Percentiles rank a stretch among this genome's conserved stretches.
phyloP scores from a whole-genome alignment of 2,329 filamentous ascomycete species.

The Trichoderma endophyticum region DNA sequence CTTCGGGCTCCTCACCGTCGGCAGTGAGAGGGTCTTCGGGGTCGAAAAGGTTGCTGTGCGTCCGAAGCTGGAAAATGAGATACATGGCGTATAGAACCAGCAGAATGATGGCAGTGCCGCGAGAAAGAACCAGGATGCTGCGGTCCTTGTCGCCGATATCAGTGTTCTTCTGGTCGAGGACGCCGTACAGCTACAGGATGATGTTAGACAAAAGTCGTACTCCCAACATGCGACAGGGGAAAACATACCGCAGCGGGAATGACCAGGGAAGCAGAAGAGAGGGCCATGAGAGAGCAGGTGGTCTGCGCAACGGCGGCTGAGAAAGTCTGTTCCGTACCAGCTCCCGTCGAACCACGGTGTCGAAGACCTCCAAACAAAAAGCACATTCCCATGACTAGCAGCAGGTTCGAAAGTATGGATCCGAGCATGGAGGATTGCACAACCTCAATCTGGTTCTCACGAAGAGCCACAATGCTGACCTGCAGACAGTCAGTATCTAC shows the following conservation, averaged over 20 bases:
- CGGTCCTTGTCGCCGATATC: constrained; percentile 39
- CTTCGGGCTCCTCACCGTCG: constrained; percentile 43
- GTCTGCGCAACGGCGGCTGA: constrained; percentile 76
- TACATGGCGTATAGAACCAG: constrained; percentile 73
- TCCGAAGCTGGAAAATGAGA: constrained; percentile 73
- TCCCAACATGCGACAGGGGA: neutral
- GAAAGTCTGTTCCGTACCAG: constrained; percentile 66
- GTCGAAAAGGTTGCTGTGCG: constrained; percentile 71
- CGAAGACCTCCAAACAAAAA: constrained; percentile 72
- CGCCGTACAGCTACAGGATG: constrained; percentile 57
- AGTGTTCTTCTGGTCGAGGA: constrained; percentile 48
- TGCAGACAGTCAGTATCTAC: constrained; percentile 35
- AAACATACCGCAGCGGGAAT: constrained; percentile 65
- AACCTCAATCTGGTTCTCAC: constrained; percentile 82
- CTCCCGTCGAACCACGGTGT: constrained; percentile 55
- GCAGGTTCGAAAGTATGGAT: constrained; percentile 89
- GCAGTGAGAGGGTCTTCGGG: constrained; percentile 45
- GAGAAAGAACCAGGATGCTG: constrained; percentile 69
- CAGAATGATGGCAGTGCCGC: constrained; percentile 72
- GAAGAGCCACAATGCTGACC: constrained; percentile 90
- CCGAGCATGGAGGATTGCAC: constrained; percentile 98
- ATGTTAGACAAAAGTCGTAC: constrained; percentile 21
- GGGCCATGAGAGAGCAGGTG: constrained; percentile 69
- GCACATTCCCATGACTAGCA: constrained; percentile 81
- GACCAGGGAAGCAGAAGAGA: constrained; percentile 73